Percentiles rank a stretch among this genome's conserved stretches.
These are phyloP conservation scores for Calendula officinalis DNA, from an alignment of 129 eudicot genomes.

Conservation along the genomic window DNA sequence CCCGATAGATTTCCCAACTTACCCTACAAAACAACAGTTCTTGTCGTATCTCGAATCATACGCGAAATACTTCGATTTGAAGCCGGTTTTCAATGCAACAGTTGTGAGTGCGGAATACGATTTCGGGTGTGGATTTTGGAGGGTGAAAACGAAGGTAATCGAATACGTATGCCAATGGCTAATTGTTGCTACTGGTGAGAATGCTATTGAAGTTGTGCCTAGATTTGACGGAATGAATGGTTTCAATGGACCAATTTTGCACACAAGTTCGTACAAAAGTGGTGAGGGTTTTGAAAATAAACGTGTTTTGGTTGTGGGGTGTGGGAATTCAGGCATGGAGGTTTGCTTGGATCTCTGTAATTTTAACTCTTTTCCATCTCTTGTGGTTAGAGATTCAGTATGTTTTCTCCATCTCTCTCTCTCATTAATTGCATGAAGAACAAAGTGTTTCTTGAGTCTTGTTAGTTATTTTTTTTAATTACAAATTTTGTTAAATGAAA, in stretches of 20 bases:
- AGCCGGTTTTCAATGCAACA: conserved; percentile 40
- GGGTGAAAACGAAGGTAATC: conserved; percentile 34
- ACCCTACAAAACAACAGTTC: conserved; percentile 47
- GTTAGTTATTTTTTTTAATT: neutral
- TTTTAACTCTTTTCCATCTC: conserved; percentile 37
- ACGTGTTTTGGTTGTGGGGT: conserved; percentile 51
- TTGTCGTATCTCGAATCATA: conserved; percentile 47
- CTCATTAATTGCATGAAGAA: conserved; percentile 8
- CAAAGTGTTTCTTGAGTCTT: conserved; percentile 5
- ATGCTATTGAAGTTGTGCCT: conserved; percentile 42
- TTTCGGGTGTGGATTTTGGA: conserved; percentile 38
- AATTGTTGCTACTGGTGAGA: conserved; percentile 56
- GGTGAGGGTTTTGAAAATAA: conserved; percentile 40
- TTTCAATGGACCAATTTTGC: conserved; percentile 43
- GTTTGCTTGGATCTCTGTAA: conserved; percentile 50
- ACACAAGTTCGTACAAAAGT: conserved; percentile 40
- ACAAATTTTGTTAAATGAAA: too few species aligned
- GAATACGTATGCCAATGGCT: conserved; percentile 52
- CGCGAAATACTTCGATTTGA: conserved; percentile 33
- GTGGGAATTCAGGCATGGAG: conserved; percentile 67
- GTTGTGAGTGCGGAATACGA: conserved; percentile 44
- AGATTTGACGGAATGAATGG: conserved; percentile 38
- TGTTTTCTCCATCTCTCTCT: conserved; percentile 19
- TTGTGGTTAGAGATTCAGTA: conserved; percentile 51
- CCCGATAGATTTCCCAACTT: conserved; percentile 39